Evolutionary conservation across 1,139 yeast genomes (phyloP), one percentile per base, ranked within the genome.

Genomic region (Pneumocystis canis): DNA sequence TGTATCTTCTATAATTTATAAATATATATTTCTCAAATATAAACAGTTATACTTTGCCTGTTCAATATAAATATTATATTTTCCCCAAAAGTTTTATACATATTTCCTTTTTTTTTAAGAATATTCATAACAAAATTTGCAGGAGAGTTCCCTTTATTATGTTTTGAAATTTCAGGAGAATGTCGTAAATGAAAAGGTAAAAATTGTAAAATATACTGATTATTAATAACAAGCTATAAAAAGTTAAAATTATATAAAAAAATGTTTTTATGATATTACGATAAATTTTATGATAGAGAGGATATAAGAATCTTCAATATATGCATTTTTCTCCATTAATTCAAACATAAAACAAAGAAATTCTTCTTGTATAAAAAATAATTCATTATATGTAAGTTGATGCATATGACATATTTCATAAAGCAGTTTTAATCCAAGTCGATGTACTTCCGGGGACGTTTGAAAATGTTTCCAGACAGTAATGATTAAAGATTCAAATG

Each of bases 181-280:
- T 35, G 32, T 58, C 30, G 61, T 62, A 41, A 59, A 39, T n/a
- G 79, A 71, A 40, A 80, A 68, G 20, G 78, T 78, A 57, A 79
- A 78, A 69, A 81, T 79, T 2, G 82, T 62, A 88, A 85, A 81
- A 89, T 81, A 71, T 82, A 89, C 71, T 89, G 96, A 71, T 89
- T 96, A 71, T 89, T 89, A 28, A 89, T 76, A 1, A 88, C 82
- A 59, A 89, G 75, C 59, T 57, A 57, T 39, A 39, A 35, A 39
- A 25, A 35, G 30, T 35, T 20, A 35, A 35, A 35, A 28, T 35
- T 28, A 20, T 3, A 28, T 11, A 57, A 57, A 35, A 57, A 57
- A 7, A 47, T 11, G 20, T 4, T 1, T 4, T 28, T 47, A 25
- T 11, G 7, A 47, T 39, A 25, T 57, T 57, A 57, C 59, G 9